phyloP scores from a whole-genome alignment of 2,329 filamentous ascomycete genomes.

The Laburnicola sp. region DNA sequence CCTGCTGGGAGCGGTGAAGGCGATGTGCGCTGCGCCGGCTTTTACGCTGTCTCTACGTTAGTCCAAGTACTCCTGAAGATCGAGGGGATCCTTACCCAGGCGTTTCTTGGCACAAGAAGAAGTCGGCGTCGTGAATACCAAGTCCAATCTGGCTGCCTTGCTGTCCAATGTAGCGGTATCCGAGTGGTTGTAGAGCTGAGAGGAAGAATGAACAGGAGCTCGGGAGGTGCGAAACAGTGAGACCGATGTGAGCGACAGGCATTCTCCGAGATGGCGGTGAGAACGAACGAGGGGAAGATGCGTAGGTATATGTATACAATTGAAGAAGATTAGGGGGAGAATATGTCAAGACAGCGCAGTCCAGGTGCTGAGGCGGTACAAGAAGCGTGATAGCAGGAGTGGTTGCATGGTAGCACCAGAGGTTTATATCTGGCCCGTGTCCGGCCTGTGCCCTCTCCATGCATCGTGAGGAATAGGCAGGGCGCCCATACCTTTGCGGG shows the following conservation, averaged over 20 bases:
- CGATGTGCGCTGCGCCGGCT: constrained; percentile 62
- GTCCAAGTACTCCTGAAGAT: constrained; percentile 23
- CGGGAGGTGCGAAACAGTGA: constrained; percentile 75
- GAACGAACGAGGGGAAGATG: constrained; percentile 21
- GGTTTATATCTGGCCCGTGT: constrained; percentile 40
- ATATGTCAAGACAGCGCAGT: constrained; percentile 19
- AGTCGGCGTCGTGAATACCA: constrained; percentile 63
- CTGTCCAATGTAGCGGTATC: constrained; percentile 70
- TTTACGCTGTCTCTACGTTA: constrained; percentile 46
- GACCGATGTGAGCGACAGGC: constrained; percentile 65
- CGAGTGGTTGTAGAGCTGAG: constrained; percentile 74
- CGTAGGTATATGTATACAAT: constrained; percentile 3
- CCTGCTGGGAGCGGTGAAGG: constrained; percentile 69
- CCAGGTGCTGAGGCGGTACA: constrained; percentile 15
- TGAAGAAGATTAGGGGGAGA: constrained; percentile 8
- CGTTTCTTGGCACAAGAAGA: constrained; percentile 66
- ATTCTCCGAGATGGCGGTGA: constrained; percentile 46
- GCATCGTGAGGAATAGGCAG: constrained; percentile 30
- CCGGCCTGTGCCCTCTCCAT: constrained; percentile 27
- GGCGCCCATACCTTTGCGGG: constrained; percentile 38
- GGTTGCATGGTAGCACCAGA: constrained; percentile 27
- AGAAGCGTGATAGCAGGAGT: constrained; percentile 14
- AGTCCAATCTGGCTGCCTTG: constrained; percentile 64
- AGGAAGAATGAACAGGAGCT: constrained; percentile 83
- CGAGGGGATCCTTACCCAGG: constrained; percentile 53